Conservation (phyloP, 768 basidiomycete species). For the Trametes gibbosa region DNA sequence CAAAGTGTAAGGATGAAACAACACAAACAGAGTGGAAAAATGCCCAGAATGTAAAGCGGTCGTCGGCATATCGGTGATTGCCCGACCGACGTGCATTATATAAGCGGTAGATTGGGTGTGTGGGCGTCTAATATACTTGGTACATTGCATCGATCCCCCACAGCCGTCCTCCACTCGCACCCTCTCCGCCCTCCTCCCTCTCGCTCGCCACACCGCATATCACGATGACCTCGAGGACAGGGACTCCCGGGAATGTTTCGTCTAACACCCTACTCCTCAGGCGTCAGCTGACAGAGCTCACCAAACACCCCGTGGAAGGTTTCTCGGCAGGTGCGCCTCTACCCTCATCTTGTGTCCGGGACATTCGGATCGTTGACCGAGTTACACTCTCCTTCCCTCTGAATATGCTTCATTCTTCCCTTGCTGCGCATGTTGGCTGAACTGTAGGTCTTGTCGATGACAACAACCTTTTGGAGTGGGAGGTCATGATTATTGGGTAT, state of each 20-base stretch:
- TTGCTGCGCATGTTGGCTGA: conserved; percentile 3
- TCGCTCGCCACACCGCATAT: neutral
- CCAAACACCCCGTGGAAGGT: conserved; percentile 91
- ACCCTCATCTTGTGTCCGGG: neutral
- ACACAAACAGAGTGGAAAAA: no score
- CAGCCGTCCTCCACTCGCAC: neutral
- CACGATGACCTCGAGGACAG: conserved; percentile 25
- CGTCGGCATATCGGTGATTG: no score
- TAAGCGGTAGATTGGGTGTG: conserved; percentile 1
- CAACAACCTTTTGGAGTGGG: conserved; percentile 94
- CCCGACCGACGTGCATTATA: neutral
- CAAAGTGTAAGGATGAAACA: no score
- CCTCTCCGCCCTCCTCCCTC: neutral
- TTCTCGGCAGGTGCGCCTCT: conserved; percentile 81
- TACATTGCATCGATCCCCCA: conserved; percentile 18
- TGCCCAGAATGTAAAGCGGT: no score
- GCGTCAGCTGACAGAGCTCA: conserved; percentile 80
- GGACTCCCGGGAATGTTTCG: conserved; percentile 19
- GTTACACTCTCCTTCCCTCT: conserved; percentile 23
- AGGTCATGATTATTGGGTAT: conserved; percentile 91
- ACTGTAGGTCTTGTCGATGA: conserved; percentile 89
- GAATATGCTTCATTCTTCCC: neutral
- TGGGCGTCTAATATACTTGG: conserved; percentile 9
- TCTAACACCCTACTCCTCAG: conserved; percentile 63
- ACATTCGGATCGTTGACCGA: conserved; percentile 17